Conservation (phyloP, 768 basidiomycete species). For the Xanthoconium stramineum region DNA sequence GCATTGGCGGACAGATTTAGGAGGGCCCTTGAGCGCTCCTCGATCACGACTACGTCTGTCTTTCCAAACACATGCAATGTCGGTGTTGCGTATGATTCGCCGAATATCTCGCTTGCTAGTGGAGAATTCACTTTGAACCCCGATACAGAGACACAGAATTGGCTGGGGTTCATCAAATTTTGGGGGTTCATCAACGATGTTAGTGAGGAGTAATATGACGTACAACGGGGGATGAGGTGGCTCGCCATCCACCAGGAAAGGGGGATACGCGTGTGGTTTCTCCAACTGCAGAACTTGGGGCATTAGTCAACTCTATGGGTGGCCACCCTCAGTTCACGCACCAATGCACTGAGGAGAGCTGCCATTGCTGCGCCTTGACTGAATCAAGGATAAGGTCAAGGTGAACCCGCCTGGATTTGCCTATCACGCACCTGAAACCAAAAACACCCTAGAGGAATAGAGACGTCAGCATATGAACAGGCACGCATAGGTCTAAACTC, state of each 20-base stretch:
- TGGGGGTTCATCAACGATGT: not conserved
- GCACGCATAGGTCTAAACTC: slow-evolving; percentile 14
- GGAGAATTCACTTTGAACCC: slow-evolving; percentile 59
- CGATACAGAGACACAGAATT: slow-evolving; percentile 73
- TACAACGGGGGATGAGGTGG: slow-evolving; percentile 76
- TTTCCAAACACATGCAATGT: slow-evolving; percentile 78
- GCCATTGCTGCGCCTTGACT: slow-evolving; percentile 82
- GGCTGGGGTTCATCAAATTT: slow-evolving; percentile 34
- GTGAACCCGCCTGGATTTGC: not conserved
- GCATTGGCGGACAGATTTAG: slow-evolving; percentile 51
- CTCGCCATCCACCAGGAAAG: slow-evolving; percentile 61
- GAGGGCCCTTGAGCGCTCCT: slow-evolving; percentile 61
- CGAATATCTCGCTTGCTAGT: slow-evolving; percentile 48
- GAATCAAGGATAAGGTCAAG: slow-evolving; percentile 5
- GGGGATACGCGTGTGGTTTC: slow-evolving; percentile 47
- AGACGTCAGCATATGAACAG: not conserved
- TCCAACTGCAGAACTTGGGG: slow-evolving; percentile 43
- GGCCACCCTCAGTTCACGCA: slow-evolving; percentile 32
- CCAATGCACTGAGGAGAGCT: slow-evolving; percentile 64
- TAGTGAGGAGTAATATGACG: slow-evolving; percentile 17
- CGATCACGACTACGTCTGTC: slow-evolving; percentile 70
- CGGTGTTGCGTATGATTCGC: slow-evolving; percentile 56
- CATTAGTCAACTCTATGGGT: not conserved
- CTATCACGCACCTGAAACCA: slow-evolving; percentile 62
- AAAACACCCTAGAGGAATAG: slow-evolving; percentile 57